Conservation (phyloP, 148 eudicot species). For the Silene latifolia region DNA sequence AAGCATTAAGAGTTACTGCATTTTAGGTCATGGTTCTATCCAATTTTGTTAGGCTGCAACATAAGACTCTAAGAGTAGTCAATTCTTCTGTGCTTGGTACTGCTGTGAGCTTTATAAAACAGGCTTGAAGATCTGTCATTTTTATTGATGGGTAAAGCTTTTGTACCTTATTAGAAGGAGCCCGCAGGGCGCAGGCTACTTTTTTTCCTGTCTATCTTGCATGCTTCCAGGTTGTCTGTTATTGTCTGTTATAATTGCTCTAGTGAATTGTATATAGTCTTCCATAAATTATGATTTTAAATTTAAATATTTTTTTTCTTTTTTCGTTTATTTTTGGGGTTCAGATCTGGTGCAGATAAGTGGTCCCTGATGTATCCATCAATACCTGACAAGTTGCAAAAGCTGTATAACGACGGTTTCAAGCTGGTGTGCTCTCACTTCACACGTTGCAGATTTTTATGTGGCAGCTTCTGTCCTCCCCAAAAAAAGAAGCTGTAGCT, state of each 20-base stretch:
- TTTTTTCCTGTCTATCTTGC: background rate
- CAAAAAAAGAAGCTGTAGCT: background rate
- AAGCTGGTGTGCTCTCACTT: constrained; percentile 60
- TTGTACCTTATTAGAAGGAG: background rate
- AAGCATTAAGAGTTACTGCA: background rate
- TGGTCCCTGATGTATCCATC: constrained; percentile 96
- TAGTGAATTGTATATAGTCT: background rate
- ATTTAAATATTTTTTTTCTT: too few relatives aligned
- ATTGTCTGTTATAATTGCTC: background rate
- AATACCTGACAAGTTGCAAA: constrained; percentile 83
- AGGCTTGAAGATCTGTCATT: too few relatives aligned
- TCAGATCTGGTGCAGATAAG: constrained; percentile 76
- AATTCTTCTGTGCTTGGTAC: background rate
- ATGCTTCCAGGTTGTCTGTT: background rate
- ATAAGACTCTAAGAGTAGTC: background rate
- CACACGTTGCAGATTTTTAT: too few relatives aligned
- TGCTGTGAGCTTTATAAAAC: too few relatives aligned
- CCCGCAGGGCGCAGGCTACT: background rate
- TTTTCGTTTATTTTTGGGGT: constrained; percentile 9
- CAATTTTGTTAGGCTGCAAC: background rate
- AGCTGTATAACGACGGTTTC: constrained; percentile 69
- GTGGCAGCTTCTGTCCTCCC: background rate
- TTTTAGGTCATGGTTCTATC: background rate
- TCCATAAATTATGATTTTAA: too few relatives aligned
- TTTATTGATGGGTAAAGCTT: too few relatives aligned